A percentile compares a stretch with the other conserved stretches of the same genome.
These are phyloP conservation scores for Monosporozyma servazzii DNA, from an alignment of 805 yeast species.

Conservation along the genomic window DNA sequence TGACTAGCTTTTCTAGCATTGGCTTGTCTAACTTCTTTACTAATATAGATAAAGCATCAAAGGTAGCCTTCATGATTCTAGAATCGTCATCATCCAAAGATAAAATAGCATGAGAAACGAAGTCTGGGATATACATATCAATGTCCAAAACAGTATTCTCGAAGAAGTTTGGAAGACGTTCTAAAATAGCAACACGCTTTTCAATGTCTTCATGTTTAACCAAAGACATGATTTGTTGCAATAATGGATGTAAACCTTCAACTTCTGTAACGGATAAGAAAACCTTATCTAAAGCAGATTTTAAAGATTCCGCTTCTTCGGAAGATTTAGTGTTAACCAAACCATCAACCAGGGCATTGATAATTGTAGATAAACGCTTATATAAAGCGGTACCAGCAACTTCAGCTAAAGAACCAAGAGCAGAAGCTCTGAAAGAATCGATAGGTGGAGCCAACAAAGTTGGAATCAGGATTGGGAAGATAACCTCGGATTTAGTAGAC, in stretches of 20 bases:
- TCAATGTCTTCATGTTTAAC: slow-evolving; percentile 66
- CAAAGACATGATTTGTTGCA: slow-evolving; percentile 69
- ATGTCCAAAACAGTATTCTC: slow-evolving; percentile 56
- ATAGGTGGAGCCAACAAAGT: slow-evolving; percentile 74
- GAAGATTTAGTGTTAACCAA: slow-evolving; percentile 33
- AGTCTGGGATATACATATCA: slow-evolving; percentile 61
- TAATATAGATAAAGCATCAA: slow-evolving; percentile 54
- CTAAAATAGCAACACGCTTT: slow-evolving; percentile 54
- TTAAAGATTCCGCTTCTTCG: slow-evolving; percentile 34
- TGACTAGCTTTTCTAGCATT: slow-evolving; percentile 63
- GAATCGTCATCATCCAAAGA: slow-evolving; percentile 63
- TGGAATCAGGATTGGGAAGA: slow-evolving; percentile 90
- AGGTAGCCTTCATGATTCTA: slow-evolving; percentile 54
- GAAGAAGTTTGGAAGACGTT: slow-evolving; percentile 67
- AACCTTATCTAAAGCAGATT: slow-evolving; percentile 56
- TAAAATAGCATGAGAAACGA: slow-evolving; percentile 60
- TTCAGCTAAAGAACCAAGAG: slow-evolving; percentile 76
- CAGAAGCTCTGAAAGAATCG: slow-evolving; percentile 75
- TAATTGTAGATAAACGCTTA: slow-evolving; percentile 61
- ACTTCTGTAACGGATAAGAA: slow-evolving; percentile 63
- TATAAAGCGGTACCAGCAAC: slow-evolving; percentile 82
- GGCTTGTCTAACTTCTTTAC: slow-evolving; percentile 69
- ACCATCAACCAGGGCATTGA: slow-evolving; percentile 63
- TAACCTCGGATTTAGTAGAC: slow-evolving; percentile 80
- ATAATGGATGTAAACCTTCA: slow-evolving; percentile 74